Conservation (phyloP, 2,329 filamentous ascomycete species). For the Ceratocystis diversiconidia region DNA sequence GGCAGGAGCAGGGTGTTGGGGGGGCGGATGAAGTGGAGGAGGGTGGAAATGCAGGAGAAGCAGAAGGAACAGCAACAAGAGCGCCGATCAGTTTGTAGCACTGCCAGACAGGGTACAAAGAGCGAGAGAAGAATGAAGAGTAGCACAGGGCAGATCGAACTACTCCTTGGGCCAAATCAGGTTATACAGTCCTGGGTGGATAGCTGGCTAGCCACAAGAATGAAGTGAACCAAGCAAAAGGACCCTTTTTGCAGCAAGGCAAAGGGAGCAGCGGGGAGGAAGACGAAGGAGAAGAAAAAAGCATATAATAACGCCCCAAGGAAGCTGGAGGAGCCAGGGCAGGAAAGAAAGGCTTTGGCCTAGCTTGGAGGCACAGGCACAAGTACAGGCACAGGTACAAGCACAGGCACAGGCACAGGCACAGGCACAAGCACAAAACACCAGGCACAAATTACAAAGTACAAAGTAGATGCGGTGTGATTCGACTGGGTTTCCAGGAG, state of each 20-base stretch:
- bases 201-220: neutral
- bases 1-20: neutral
- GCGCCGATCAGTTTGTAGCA: neutral
- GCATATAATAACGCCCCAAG: neutral
- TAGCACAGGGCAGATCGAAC: neutral
- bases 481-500: neutral
- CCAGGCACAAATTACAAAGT: neutral
- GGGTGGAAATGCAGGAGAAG: conserved; percentile 4
- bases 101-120: conserved; percentile 3
- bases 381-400: too few species aligned
- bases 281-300: neutral
- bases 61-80: conserved; percentile 1
- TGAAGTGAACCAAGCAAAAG: neutral
- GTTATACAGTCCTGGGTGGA: neutral
- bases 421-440: too few species aligned
- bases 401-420: too few species aligned
- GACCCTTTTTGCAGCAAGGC: neutral
- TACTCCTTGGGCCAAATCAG: neutral
- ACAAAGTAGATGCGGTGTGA: conserved; percentile 1
- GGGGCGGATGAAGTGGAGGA: neutral
- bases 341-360: too few species aligned
- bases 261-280: neutral
- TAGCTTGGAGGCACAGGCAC: too few species aligned
- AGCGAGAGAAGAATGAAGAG: conserved; percentile 1
- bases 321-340: neutral